These are phyloP conservation scores for Xylariaceae sp. DNA, from an alignment of 2,329 filamentous ascomycete genomes.

Conservation along the genomic window DNA sequence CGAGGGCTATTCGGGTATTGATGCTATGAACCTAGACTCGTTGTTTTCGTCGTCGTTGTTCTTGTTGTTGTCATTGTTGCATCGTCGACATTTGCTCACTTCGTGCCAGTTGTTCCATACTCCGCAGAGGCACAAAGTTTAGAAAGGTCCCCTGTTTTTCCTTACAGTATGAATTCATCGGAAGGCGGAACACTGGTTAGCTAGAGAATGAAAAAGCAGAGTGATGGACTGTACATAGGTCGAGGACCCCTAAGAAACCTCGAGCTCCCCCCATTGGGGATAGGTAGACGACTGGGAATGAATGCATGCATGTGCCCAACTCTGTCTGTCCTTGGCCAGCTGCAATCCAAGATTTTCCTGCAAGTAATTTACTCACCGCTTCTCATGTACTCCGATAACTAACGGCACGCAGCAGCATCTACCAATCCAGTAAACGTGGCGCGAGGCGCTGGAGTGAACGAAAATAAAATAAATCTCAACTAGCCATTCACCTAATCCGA, in stretches of 20 bases:
- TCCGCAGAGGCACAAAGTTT: not conserved
- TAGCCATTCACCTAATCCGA: slow-evolving; percentile 9
- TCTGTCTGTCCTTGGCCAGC: slow-evolving; percentile 15
- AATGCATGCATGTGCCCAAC: slow-evolving; percentile 2
- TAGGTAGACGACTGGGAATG: not conserved
- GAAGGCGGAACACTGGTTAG: not conserved
- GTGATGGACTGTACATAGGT: not conserved
- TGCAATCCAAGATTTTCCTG: slow-evolving; percentile 22
- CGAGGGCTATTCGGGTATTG: slow-evolving; percentile 17
- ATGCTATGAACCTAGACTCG: slow-evolving; percentile 5
- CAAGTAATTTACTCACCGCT: slow-evolving; percentile 35
- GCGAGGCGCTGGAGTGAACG: slow-evolving; percentile 15
- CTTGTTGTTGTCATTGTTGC: too few relatives aligned
- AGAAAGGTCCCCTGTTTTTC: not conserved
- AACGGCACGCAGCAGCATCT: slow-evolving; percentile 28
- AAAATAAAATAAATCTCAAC: slow-evolving; percentile 16
- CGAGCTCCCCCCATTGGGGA: not conserved
- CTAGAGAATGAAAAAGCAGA: not conserved
- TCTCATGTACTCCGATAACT: slow-evolving; percentile 26
- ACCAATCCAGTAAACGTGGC: slow-evolving; percentile 33
- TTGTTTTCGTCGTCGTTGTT: too few relatives aligned
- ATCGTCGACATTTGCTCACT: not conserved
- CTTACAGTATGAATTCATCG: not conserved
- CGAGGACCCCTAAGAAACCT: not conserved
- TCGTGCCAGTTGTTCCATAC: not conserved